A percentile compares a stretch with the other conserved stretches of the same genome.
phyloP scores from a whole-genome alignment of 2,329 filamentous ascomycete species.

The Nemania serpens region DNA sequence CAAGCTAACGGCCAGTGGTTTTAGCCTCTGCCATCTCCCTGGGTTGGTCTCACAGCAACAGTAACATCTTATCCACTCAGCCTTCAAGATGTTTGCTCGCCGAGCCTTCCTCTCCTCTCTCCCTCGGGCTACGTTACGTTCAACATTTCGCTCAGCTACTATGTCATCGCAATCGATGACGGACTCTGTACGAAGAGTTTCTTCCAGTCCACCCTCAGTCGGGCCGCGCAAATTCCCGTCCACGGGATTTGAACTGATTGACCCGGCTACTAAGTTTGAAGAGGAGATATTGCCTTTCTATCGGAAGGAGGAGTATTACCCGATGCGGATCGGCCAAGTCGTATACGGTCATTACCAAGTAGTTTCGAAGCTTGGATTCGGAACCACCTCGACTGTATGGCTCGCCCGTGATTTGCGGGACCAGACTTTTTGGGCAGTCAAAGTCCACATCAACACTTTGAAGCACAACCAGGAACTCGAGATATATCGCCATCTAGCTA shows the following conservation, averaged over 20 bases:
- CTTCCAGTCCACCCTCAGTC: not conserved
- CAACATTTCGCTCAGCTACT: not conserved
- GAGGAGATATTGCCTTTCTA: slow-evolving; percentile 14
- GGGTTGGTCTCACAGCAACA: not conserved
- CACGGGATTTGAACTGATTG: slow-evolving; percentile 8
- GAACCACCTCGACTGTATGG: slow-evolving; percentile 17
- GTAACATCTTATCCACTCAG: not conserved
- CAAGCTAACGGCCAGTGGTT: not conserved
- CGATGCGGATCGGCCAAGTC: slow-evolving; percentile 12
- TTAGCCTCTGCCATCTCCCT: not conserved
- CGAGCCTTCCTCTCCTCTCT: not conserved
- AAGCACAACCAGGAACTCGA: slow-evolving; percentile 12
- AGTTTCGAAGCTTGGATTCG: slow-evolving; percentile 15
- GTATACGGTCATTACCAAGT: slow-evolving; percentile 10
- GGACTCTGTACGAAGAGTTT: slow-evolving; percentile 4
- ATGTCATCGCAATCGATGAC: not conserved
- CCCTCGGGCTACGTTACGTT: not conserved
- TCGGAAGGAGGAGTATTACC: slow-evolving; percentile 9
- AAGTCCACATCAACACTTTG: slow-evolving; percentile 18
- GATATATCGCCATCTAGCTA: slow-evolving; percentile 8
- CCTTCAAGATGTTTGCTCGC: slow-evolving; percentile 5
- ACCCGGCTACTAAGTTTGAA: slow-evolving; percentile 7
- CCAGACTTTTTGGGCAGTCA: slow-evolving; percentile 11
- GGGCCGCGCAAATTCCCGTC: slow-evolving; percentile 11
- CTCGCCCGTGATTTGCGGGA: slow-evolving; percentile 15